Evolutionary conservation across 306 rosid species (phyloP).

Genomic region (Dalbergia cochinchinensis): DNA sequence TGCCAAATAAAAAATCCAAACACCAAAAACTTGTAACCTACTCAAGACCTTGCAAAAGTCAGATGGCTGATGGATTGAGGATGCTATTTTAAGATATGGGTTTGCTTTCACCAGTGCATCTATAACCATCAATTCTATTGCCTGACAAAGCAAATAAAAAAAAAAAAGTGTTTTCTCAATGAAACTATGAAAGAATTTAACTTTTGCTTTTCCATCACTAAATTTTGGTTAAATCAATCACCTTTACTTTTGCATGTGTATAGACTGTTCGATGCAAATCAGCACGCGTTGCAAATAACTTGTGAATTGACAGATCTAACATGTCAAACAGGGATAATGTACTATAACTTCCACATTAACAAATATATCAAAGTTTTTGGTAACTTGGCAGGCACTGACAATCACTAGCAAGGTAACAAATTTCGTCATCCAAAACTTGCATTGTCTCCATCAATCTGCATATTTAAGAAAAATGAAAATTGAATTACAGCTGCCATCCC

Average conservation of each 20-base stretch:
- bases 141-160: slow-evolving; percentile 56
- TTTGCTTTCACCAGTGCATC: slow-evolving; percentile 84
- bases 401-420: slow-evolving; percentile 83
- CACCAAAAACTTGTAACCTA: slow-evolving; percentile 28
- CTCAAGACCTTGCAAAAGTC: slow-evolving; percentile 86
- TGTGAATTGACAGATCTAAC: slow-evolving; percentile 83
- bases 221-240: slow-evolving; percentile 40
- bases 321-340: slow-evolving; percentile 44
- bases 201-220: not conserved
- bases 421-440: slow-evolving; percentile 61
- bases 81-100: slow-evolving; percentile 62
- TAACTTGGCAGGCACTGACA: slow-evolving; percentile 61
- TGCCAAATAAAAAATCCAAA: slow-evolving; percentile 35
- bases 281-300: slow-evolving; percentile 85
- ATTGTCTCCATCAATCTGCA: slow-evolving; percentile 56
- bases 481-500: slow-evolving; percentile 23
- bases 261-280: slow-evolving; percentile 91
- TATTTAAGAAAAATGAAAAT: slow-evolving; percentile 27
- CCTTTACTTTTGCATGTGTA: slow-evolving; percentile 92
- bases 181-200: not conserved
- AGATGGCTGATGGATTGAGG: slow-evolving; percentile 70
- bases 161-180: not conserved
- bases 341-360: slow-evolving; percentile 42
- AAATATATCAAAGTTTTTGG: slow-evolving; percentile 31
- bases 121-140: slow-evolving; percentile 81